These are phyloP conservation scores for Geotrichum restrictum DNA, from an alignment of 1,139 yeast genomes.

Conservation along the genomic window DNA sequence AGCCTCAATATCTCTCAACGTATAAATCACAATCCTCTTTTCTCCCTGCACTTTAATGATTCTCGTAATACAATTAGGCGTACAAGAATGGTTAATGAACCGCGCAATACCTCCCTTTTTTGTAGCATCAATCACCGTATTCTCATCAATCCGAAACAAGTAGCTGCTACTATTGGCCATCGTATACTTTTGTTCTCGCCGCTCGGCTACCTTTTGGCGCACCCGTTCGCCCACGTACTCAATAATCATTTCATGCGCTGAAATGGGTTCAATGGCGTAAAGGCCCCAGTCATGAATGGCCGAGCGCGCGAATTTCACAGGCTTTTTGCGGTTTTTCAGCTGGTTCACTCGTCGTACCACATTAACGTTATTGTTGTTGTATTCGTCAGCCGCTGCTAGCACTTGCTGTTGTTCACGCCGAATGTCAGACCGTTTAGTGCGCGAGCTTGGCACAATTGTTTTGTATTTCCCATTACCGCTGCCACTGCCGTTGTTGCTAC, in stretches of 20 bases:
- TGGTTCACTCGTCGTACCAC: slow-evolving; percentile 74
- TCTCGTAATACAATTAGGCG: slow-evolving; percentile 95
- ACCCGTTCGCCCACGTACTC: slow-evolving; percentile 98
- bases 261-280: slow-evolving; percentile 90
- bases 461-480: slow-evolving; percentile 41
- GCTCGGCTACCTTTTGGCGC: slow-evolving; percentile 91
- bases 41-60: slow-evolving; percentile 92
- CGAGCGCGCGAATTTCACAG: slow-evolving; percentile 91
- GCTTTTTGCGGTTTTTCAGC: slow-evolving; percentile 83
- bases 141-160: slow-evolving; percentile 85
- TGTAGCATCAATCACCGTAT: slow-evolving; percentile 94
- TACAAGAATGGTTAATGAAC: slow-evolving; percentile 94
- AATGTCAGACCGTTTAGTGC: slow-evolving; percentile 83
- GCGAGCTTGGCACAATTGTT: slow-evolving; percentile 52
- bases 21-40: slow-evolving; percentile 91
- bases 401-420: slow-evolving; percentile 84
- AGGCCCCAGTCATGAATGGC: slow-evolving; percentile 98
- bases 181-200: slow-evolving; percentile 79
- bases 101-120: slow-evolving; percentile 95
- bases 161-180: slow-evolving; percentile 95
- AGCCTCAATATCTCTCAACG: slow-evolving; percentile 79
- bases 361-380: slow-evolving; percentile 73
- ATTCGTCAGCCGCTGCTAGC: slow-evolving; percentile 84
- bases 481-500: no score
- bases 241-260: slow-evolving; percentile 93